Evolutionary conservation across 106 monocot species (phyloP).

Genomic region (Posidonia australis): DNA sequence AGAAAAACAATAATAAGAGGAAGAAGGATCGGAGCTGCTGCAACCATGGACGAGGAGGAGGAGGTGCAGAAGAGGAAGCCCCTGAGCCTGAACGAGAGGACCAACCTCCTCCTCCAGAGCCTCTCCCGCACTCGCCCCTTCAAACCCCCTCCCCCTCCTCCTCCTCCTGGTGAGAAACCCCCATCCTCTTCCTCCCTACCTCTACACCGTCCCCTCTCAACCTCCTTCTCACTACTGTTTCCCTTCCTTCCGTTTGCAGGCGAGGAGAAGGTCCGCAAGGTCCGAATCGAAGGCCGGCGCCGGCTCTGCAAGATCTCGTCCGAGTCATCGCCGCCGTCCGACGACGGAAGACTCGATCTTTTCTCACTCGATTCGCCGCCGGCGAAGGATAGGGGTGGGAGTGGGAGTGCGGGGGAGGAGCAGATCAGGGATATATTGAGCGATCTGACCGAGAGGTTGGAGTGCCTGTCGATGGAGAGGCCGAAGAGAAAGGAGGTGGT

Average conservation of each 20-base stretch:
- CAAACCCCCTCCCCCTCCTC: too few relatives aligned
- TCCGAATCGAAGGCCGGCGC: slow-evolving; percentile 63
- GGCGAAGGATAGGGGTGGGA: background rate
- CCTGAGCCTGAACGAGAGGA: slow-evolving; percentile 83
- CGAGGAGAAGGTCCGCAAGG: slow-evolving; percentile 34
- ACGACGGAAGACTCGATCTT: background rate
- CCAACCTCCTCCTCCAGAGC: slow-evolving; percentile 32
- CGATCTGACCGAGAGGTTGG: slow-evolving; percentile 57
- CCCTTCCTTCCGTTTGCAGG: background rate
- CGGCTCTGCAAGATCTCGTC: slow-evolving; percentile 80
- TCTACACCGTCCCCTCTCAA: background rate
- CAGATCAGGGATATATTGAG: slow-evolving; percentile 56
- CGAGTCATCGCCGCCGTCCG: background rate
- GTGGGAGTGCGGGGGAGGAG: slow-evolving; percentile 13
- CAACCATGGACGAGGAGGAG: background rate
- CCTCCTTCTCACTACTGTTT: background rate
- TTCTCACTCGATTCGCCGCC: slow-evolving; percentile 24
- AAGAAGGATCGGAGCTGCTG: background rate
- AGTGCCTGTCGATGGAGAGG: slow-evolving; percentile 65
- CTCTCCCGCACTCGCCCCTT: slow-evolving; percentile 37
- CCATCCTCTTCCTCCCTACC: slow-evolving; percentile 7
- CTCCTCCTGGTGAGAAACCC: background rate
- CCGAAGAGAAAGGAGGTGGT: slow-evolving; percentile 6
- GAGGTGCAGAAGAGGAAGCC: slow-evolving; percentile 21
- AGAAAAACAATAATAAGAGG: too few relatives aligned